A percentile compares a stretch with the other conserved stretches of the same genome.
Conservation (phyloP, 2,329 filamentous ascomycete genomes). For the Sclerotiophoma versabilis region DNA sequence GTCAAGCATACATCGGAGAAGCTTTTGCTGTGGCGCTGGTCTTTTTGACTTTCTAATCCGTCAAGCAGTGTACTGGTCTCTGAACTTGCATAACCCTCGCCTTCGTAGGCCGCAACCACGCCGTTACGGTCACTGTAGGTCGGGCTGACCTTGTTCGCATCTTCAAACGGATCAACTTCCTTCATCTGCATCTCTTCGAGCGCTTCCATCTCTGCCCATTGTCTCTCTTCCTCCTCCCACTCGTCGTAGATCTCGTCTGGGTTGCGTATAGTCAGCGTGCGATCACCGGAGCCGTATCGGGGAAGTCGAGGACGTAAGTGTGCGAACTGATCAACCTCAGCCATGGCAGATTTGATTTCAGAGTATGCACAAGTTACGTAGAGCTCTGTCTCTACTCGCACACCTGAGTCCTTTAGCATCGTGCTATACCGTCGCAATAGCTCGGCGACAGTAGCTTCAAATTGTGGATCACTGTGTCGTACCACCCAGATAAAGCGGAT, state of each 20-base stretch:
- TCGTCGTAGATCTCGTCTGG: constrained; percentile 32
- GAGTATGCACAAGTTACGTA: constrained; percentile 30
- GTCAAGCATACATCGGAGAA: constrained; percentile 11
- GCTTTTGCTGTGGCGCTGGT: neutral
- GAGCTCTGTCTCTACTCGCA: constrained; percentile 25
- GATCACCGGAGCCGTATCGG: constrained; percentile 8
- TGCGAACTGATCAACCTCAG: constrained; percentile 31
- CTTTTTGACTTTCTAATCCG: constrained; percentile 7
- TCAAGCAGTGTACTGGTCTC: constrained; percentile 32
- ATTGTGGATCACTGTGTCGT: constrained; percentile 35
- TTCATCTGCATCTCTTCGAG: constrained; percentile 13
- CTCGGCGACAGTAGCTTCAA: constrained; percentile 30
- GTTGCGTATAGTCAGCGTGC: constrained; percentile 27
- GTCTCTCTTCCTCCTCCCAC: constrained; percentile 29
- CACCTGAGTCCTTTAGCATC: constrained; percentile 24
- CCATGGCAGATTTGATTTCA: neutral
- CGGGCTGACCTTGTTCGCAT: constrained; percentile 5
- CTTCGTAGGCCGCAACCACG: neutral
- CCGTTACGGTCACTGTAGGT: neutral
- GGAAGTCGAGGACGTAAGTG: constrained; percentile 25
- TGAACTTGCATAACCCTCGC: constrained; percentile 22
- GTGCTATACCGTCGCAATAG: constrained; percentile 22
- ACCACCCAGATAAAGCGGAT: constrained; percentile 34
- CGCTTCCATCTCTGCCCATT: constrained; percentile 18
- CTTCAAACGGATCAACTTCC: constrained; percentile 15